phyloP scores from a whole-genome alignment of 202 grass and related monocot species.

The Dendrocalamus latiflorus region DNA sequence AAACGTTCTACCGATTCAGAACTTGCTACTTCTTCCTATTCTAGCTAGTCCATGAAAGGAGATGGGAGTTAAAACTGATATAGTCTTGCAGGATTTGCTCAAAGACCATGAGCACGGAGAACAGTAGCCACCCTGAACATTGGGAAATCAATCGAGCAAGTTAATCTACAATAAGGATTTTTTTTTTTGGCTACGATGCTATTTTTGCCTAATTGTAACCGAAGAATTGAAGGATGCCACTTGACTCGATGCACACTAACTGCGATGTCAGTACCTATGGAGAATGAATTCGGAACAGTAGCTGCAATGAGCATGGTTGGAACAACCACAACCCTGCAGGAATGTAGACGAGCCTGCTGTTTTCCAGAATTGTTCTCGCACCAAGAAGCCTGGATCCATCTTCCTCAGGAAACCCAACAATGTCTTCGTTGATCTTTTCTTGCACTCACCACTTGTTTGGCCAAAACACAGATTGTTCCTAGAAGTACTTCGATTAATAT shows the following conservation, averaged over 20 bases:
- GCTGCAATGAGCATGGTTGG: conserved; percentile 51
- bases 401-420: not conserved
- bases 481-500: not conserved
- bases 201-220: not conserved
- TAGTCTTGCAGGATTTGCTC: conserved; percentile 56
- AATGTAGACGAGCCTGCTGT: conserved; percentile 31
- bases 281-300: conserved; percentile 57
- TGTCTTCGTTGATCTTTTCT: not conserved
- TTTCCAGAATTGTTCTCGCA: conserved; percentile 11
- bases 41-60: conserved; percentile 27
- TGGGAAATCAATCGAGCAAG: not conserved
- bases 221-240: not conserved
- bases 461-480: not conserved
- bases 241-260: conserved; percentile 32
- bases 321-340: conserved; percentile 44
- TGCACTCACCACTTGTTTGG: not conserved
- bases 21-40: not conserved
- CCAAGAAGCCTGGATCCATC: not conserved
- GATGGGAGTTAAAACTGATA: conserved; percentile 27
- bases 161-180: not conserved
- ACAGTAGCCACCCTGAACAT: conserved; percentile 63
- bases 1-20: not conserved
- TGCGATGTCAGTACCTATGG: conserved; percentile 63
- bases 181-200: not conserved
- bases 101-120: conserved; percentile 49